A percentile compares a stretch with the other conserved stretches of the same genome.
Conservation (phyloP, 2,329 filamentous ascomycete genomes). For the Pseudogymnoascus verrucosus region DNA sequence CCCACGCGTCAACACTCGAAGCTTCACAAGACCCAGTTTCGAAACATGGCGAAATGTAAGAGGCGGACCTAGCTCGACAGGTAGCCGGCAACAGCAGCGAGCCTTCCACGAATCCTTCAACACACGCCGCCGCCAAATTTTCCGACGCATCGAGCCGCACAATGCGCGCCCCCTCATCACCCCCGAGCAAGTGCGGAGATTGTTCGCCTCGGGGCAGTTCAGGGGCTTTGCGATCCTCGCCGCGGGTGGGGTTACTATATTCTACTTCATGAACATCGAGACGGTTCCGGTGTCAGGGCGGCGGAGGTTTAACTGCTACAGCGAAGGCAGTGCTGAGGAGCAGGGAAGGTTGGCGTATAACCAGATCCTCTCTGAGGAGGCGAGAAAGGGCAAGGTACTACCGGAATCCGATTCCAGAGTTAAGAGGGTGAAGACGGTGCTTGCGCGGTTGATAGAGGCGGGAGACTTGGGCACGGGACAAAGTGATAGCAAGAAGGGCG, state of each 20-base stretch:
- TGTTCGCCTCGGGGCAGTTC: constrained; percentile 28
- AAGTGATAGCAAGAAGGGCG: constrained; percentile 27
- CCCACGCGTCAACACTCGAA: neutral
- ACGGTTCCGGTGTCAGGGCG: constrained; percentile 65
- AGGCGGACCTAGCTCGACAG: neutral
- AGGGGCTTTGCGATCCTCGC: constrained; percentile 35
- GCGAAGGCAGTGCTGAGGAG: constrained; percentile 44
- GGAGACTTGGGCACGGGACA: constrained; percentile 42
- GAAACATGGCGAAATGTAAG: neutral
- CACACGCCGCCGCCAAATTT: neutral
- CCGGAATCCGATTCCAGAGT: constrained; percentile 50
- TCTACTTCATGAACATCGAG: constrained; percentile 65
- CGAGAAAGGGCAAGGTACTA: constrained; percentile 45
- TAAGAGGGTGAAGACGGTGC: constrained; percentile 52
- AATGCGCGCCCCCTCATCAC: constrained; percentile 33
- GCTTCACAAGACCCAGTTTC: neutral
- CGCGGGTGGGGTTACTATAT: constrained; percentile 34
- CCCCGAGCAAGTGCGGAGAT: constrained; percentile 25
- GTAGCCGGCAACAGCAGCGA: neutral
- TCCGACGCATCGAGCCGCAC: neutral
- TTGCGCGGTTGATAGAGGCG: constrained; percentile 58
- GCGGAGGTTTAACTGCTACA: constrained; percentile 63
- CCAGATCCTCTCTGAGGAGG: constrained; percentile 46
- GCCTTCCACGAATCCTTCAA: neutral
- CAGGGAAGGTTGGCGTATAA: constrained; percentile 47